phyloP scores from a whole-genome alignment of 495 filamentous ascomycete genomes.

The Neurospora sp. region DNA sequence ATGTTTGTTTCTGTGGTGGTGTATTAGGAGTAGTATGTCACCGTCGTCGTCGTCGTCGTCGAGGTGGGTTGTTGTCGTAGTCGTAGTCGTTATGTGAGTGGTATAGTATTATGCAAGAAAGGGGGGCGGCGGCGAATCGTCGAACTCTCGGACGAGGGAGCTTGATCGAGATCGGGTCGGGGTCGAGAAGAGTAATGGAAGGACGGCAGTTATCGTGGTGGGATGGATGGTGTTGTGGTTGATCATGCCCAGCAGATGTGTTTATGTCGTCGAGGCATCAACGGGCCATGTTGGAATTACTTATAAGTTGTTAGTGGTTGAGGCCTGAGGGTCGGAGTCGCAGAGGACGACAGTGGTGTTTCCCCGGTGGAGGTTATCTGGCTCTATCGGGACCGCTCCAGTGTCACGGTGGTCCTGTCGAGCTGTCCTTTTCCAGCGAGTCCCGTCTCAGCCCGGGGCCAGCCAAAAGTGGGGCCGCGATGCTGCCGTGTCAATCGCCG shows the following conservation, averaged over 20 bases:
- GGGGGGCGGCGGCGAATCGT: neutral
- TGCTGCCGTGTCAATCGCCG: neutral
- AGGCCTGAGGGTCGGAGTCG: neutral
- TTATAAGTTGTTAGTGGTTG: neutral
- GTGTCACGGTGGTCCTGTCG: neutral
- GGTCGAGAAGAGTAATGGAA: neutral
- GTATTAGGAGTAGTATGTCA: neutral
- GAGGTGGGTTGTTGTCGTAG: neutral
- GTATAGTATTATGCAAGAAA: neutral
- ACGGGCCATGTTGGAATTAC: neutral
- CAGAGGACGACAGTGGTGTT: neutral
- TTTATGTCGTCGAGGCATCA: neutral
- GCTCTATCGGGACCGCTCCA: neutral
- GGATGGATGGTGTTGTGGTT: neutral
- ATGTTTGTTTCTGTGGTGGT: slow-evolving; percentile 28
- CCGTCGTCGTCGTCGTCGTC: neutral
- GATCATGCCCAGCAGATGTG: slow-evolving; percentile 2
- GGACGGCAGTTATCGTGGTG: neutral
- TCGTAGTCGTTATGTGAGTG: neutral
- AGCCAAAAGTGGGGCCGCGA: neutral
- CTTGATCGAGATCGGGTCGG: neutral
- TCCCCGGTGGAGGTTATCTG: neutral
- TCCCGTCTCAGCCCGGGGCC: neutral
- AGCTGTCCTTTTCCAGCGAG: neutral
- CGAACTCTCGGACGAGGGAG: neutral